Base-by-base conservation (phyloP, 345 rosid genomes). In the Aethionema arabicum region DNA sequence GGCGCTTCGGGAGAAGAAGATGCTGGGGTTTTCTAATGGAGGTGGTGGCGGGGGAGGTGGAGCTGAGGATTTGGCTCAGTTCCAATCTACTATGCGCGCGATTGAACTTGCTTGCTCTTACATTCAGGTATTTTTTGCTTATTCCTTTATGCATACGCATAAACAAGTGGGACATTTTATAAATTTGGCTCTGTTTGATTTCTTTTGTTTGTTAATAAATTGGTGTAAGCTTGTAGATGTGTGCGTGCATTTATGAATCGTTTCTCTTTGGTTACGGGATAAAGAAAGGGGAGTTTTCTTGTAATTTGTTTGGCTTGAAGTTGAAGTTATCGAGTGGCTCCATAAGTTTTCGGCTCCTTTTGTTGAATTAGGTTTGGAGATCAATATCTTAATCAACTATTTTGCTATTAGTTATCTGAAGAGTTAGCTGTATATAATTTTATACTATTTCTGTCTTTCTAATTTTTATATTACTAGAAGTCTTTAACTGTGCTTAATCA, bases 71-170 rank as follows among this genome's bases (percentile, higher is more conserved):
- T 72, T 87, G 74, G 79, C 81, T 32, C 89, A 78, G 64, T 81
- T 90, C 11, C 92, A 83, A 52, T 83, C 97, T 63, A 85, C 93
- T 48, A 85, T 93, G 99, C 87, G 72, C n/a, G 78, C 96, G 74
- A 90, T 93, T 76, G 99, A 93, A 78, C 75, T 80, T 43, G 99
- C 99, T 56, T 93, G 97, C 82, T 69, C 95, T 68, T 79, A 86
- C 62, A 79, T 90, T 72, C 96, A 93, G 95, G 99, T 93, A 54
- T 35, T 38, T 67, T 16, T 45, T 50, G 50, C 41, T 33, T 15
- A 16, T 38, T 56, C 56, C 63, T 66, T 30, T 31, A 66, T 56
- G 8, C 45, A 32, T 54, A 57, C 39, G 53, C 56, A 49, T 67
- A 31, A 31, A 42, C 11, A 16, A 48, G 31, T 62, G 39, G 39